Conservation (phyloP, 768 basidiomycete species). For the Dendrothele bispora region DNA sequence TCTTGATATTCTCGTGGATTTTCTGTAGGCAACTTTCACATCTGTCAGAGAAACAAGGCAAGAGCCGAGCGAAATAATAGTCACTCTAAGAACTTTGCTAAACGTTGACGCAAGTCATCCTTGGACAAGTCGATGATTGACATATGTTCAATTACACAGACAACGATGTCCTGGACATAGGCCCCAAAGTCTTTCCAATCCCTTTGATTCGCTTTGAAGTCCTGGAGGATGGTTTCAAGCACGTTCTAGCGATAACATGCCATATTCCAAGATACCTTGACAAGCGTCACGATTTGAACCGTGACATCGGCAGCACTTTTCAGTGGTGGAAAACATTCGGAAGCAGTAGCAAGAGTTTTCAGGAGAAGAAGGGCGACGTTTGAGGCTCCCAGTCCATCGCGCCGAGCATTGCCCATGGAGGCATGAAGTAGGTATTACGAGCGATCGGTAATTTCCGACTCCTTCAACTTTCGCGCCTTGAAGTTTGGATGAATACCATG, state of each 20-base stretch:
- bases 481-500: too few relatives aligned
- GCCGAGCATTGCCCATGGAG: too few relatives aligned
- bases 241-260: neutral
- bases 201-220: neutral
- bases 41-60: neutral
- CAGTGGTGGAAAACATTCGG: conserved; percentile 2
- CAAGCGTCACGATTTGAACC: neutral
- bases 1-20: neutral
- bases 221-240: neutral
- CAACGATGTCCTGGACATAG: conserved; percentile 1
- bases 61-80: neutral
- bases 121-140: neutral
- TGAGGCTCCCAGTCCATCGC: too few relatives aligned
- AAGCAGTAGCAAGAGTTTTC: neutral
- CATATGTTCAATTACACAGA: neutral
- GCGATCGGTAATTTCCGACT: too few relatives aligned
- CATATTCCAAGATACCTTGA: neutral
- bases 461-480: too few relatives aligned
- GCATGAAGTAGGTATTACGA: too few relatives aligned
- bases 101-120: neutral
- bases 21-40: neutral
- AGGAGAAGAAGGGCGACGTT: conserved; percentile 2
- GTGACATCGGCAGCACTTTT: neutral
- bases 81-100: conserved; percentile 1
- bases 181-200: neutral